Evolutionary conservation across 2,329 filamentous ascomycete species (phyloP).

Genomic region (Bimuria novae-zelandiae): DNA sequence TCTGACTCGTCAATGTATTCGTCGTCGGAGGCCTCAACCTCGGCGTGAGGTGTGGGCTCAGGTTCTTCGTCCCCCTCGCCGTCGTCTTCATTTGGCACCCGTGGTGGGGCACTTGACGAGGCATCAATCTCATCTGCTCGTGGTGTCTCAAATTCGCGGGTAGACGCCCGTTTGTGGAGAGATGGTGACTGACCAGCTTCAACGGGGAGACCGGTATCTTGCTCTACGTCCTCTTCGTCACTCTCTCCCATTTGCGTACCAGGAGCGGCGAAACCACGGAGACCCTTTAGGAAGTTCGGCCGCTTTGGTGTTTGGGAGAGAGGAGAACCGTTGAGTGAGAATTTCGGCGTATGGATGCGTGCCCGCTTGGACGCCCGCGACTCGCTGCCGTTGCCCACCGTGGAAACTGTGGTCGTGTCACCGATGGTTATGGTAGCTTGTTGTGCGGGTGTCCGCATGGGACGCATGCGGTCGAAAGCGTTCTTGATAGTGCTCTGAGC

Average conservation of each 20-base stretch:
- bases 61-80: constrained; percentile 12
- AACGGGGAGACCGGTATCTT: constrained; percentile 23
- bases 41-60: constrained; percentile 6
- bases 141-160: constrained; percentile 19
- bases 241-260: constrained; percentile 50
- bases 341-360: constrained; percentile 49
- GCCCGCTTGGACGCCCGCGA: constrained; percentile 54
- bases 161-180: constrained; percentile 13
- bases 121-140: constrained; percentile 21
- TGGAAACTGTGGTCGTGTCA: constrained; percentile 66
- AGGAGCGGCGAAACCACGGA: constrained; percentile 61
- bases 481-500: constrained; percentile 56
- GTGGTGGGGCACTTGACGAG: constrained; percentile 20
- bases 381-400: constrained; percentile 59
- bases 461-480: constrained; percentile 68
- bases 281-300: constrained; percentile 49
- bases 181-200: constrained; percentile 22
- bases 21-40: constrained; percentile 40
- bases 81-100: neutral
- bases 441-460: constrained; percentile 65
- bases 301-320: constrained; percentile 34
- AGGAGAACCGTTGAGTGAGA: constrained; percentile 33
- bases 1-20: constrained; percentile 61
- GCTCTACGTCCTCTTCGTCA: constrained; percentile 40
- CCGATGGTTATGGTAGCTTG: constrained; percentile 78